A percentile compares a stretch with the other conserved stretches of the same genome.
Evolutionary conservation across 352 stramenopile species (phyloP).

Genomic region (Pythium chondricola): DNA sequence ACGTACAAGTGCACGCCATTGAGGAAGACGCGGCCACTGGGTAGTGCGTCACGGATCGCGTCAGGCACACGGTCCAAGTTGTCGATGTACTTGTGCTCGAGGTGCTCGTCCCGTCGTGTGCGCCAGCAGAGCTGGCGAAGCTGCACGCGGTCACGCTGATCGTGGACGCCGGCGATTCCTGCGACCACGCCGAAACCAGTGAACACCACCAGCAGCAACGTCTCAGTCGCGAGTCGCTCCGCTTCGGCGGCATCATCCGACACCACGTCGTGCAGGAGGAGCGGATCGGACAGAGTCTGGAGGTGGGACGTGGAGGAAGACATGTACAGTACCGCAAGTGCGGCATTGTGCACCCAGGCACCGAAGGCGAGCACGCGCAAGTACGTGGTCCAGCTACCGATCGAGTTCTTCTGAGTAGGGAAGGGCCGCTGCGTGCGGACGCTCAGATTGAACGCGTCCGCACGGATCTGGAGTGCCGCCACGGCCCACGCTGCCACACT

Average conservation of each 20-base stretch:
- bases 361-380: conserved; percentile 45
- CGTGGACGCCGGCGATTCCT: conserved; percentile 22
- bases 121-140: conserved; percentile 22
- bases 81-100: conserved; percentile 61
- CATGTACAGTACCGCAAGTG: conserved; percentile 27
- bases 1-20: conserved; percentile 66
- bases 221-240: conserved; percentile 18
- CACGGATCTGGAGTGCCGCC: conserved; percentile 48
- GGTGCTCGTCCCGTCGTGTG: conserved; percentile 22
- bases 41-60: conserved; percentile 22
- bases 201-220: conserved; percentile 32
- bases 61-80: conserved; percentile 32
- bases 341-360: conserved; percentile 46
- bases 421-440: conserved; percentile 57
- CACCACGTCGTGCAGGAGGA: conserved; percentile 3
- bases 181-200: conserved; percentile 28
- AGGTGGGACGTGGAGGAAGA: neutral
- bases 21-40: conserved; percentile 53
- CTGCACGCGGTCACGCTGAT: conserved; percentile 30
- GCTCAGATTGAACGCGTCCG: conserved; percentile 62
- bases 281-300: conserved; percentile 17
- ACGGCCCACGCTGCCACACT: conserved; percentile 41
- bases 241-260: neutral
- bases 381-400: conserved; percentile 60
- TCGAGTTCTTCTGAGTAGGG: conserved; percentile 32